Evolutionary conservation across 331 rosid genomes (phyloP), one percentile per base, ranked within the genome.

Genomic region (Dryas integrifolia): DNA sequence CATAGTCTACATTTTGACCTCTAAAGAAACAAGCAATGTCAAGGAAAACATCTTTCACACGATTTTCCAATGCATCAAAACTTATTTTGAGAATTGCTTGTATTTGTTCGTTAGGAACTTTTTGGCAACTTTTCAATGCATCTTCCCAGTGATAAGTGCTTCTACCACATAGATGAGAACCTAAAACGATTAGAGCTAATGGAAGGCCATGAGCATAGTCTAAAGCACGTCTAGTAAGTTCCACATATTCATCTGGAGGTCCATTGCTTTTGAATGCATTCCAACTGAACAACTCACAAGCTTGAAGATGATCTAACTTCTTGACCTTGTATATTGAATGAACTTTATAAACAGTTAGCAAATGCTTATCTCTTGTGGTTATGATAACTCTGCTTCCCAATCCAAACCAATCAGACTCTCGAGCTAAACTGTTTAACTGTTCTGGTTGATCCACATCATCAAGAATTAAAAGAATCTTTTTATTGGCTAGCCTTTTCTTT

Each of bases 1-100:
- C n/a, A 0, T 0, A 0, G 0, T 8, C 0, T 15, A 7, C 5
- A 15, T 0, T 0, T 3, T 4, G 0, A 30, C 72, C 59, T 0
- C 35, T 67, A 8, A 67, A 67, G 59, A 67, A 67, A 9, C 35
- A 67, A 0, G 72, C 72, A 8, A 67, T 49, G 11, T 67, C 59
- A 7, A 67, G 58, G 21, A 67, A 67, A 14, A 7, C n/a, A 7
- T 5, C 39, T 15, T 49, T 67, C 40, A 3, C 18, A 0, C 2
- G 0, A 0, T 8, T n/a, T 9, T 5, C 60, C 2, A 67, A 1
- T 0, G 72, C 72, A 4, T 50, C 47, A 1, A 48, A 67, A 49
- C 58, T 67, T 15, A n/a, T 38, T 50, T 9, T 35, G 10, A 67
- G 72, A 15, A 67, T 5, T 0, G 8, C n/a, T 30, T 4, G 3